phyloP scores from a whole-genome alignment of 371 early-diverging fungal species.

The Smittium culicis region DNA sequence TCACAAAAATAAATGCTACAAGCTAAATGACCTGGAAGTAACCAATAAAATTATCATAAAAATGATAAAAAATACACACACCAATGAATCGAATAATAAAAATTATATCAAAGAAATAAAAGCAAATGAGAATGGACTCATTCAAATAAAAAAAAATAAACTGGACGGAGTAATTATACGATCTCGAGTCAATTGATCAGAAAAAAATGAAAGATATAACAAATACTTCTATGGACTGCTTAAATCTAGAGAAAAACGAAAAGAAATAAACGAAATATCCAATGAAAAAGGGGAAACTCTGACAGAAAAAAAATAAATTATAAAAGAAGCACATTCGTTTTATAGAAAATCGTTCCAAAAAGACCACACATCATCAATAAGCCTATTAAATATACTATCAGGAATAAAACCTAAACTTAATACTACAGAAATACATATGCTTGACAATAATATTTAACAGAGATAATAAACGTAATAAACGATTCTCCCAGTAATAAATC shows the following conservation, averaged over 20 bases:
- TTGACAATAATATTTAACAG: conserved; percentile 1
- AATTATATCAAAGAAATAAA: neutral
- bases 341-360: conserved; percentile 6
- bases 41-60: neutral
- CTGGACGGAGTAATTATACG: neutral
- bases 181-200: neutral
- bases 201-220: conserved; percentile 7
- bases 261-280: neutral
- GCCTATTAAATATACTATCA: neutral
- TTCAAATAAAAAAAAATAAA: neutral
- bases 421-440: neutral
- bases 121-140: neutral
- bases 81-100: neutral
- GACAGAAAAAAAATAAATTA: neutral
- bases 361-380: neutral
- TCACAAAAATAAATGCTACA: neutral
- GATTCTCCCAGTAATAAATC: conserved; percentile 9
- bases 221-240: conserved; percentile 10
- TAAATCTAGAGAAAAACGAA: conserved; percentile 6
- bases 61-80: neutral
- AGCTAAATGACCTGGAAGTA: neutral
- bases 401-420: neutral
- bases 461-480: conserved; percentile 3
- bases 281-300: neutral
- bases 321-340: neutral